phyloP scores from a whole-genome alignment of 805 yeast species.

The Candida insectorum region DNA sequence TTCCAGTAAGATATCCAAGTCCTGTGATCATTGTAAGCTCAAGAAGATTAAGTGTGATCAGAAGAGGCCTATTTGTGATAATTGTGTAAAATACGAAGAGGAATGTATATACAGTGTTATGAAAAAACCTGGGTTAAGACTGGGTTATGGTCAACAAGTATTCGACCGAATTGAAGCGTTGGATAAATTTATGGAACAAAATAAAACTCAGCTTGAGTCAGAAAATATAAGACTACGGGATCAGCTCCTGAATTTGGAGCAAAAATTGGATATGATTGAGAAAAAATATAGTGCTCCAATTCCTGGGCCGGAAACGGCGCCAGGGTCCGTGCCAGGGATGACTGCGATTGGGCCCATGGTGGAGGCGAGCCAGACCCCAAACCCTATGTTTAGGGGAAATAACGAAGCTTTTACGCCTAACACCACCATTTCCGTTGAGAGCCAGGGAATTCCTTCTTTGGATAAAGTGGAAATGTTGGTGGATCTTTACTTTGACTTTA shows the following conservation, averaged over 20 bases:
- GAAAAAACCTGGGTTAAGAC: conserved; percentile 16
- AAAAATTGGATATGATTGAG: conserved; percentile 8
- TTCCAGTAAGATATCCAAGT: conserved; percentile 11
- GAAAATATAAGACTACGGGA: conserved; percentile 9
- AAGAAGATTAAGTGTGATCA: conserved; percentile 16
- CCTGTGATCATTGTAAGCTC: conserved; percentile 16
- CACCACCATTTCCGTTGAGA: background rate
- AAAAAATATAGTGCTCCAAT: background rate
- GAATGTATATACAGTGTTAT: conserved; percentile 14
- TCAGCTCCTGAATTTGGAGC: conserved; percentile 8
- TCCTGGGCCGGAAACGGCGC: background rate
- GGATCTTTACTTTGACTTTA: conserved; percentile 10
- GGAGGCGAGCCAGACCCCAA: background rate
- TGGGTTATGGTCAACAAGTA: conserved; percentile 18
- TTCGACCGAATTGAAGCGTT: conserved; percentile 11
- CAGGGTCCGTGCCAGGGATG: background rate
- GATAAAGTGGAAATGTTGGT: conserved; percentile 7
- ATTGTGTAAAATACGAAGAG: conserved; percentile 12
- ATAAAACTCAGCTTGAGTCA: conserved; percentile 6
- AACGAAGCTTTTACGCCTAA: background rate
- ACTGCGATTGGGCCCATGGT: background rate
- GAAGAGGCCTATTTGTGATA: conserved; percentile 12
- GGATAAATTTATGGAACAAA: conserved; percentile 3
- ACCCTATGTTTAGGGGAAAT: background rate
- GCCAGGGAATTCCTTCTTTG: conserved; percentile 5